Base-by-base conservation (phyloP, 306 rosid genomes). In the Crotalaria pallida region DNA sequence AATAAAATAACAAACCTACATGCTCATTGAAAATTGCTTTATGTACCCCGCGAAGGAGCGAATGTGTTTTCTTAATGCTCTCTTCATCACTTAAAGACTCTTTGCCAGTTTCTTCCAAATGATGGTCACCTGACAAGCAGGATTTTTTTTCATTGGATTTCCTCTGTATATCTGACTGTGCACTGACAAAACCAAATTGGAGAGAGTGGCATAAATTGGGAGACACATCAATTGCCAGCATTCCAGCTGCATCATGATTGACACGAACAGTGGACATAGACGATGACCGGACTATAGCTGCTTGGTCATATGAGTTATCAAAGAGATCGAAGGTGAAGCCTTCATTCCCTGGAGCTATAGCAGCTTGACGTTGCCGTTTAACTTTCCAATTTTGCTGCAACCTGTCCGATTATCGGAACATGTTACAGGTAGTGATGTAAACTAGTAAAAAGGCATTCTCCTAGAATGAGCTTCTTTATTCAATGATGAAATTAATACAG, bases 331-430 rank as follows among this genome's bases (percentile, higher is more conserved):
- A 84, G 70, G 95, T 87, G 82, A 94, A 94, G 81, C 97, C 96
- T 82, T 91, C 99, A 84, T 77, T 91, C 75, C 90, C 97, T 40
- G 97, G 89, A 76, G 81, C 82, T 65, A 89, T 79, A 80, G 90
- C 85, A 43, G 87, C 86, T 65, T 84, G 81, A 27, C 96, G 97
- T 73, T 83, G 99, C 71, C 92, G 84, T 81, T 94, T 88, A 79
- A 94, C 96, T 87, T 90, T 94, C 97, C 98, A 94, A 66, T 90
- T 94, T 85, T 94, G 97, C 95, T 94, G 98, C 85, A 94, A 76
- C 73, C 98, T 90, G 86, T 75, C 18, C 6, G 65, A 43, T 83
- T 66, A 77, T 81, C 86, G 87, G 78, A 58, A 79, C 21, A 80
- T 51, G 29, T 22, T 12, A 63, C 40, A 57, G 58, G 62, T 29